Percentiles rank a stretch among this genome's conserved stretches.
Evolutionary conservation across 495 filamentous ascomycete genomes (phyloP).

Genomic region (Aspergillus biplanus): DNA sequence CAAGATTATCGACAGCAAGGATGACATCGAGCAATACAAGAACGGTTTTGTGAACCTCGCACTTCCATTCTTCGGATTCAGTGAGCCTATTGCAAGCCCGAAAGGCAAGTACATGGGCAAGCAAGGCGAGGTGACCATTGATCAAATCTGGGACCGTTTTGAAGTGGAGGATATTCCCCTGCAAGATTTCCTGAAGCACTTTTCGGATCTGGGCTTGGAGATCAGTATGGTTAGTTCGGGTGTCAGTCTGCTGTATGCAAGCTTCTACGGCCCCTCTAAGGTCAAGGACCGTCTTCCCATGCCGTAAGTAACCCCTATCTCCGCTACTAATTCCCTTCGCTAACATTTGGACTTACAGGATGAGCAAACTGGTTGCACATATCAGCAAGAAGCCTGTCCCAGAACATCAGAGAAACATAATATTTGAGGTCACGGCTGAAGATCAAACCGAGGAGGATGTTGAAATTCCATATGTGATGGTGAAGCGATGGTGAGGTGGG

Average conservation of each 20-base stretch:
- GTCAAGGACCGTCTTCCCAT: conserved; percentile 77
- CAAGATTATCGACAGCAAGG: conserved; percentile 96
- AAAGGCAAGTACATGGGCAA: conserved; percentile 85
- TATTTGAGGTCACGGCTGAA: conserved; percentile 95
- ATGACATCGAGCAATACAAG: conserved; percentile 95
- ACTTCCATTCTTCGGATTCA: conserved; percentile 96
- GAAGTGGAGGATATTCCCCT: conserved; percentile 87
- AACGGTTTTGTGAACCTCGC: conserved; percentile 98
- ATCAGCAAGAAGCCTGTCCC: conserved; percentile 93
- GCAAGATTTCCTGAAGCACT: conserved; percentile 78
- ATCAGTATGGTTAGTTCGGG: conserved; percentile 95
- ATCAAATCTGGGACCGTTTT: conserved; percentile 98
- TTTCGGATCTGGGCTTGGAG: conserved; percentile 75
- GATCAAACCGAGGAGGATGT: conserved; percentile 91
- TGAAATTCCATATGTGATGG: conserved; percentile 96
- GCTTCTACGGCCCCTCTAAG: conserved; percentile 89
- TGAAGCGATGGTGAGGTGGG: conserved; percentile 61
- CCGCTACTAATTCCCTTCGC: neutral
- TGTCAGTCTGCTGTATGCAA: conserved; percentile 93
- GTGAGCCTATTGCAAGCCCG: conserved; percentile 89
- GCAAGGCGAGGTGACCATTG: conserved; percentile 77
- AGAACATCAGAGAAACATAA: conserved; percentile 88
- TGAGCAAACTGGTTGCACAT: conserved; percentile 85
- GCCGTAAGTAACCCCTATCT: conserved; percentile 54
- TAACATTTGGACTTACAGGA: conserved; percentile 43